These are phyloP conservation scores for Aspergillus sp. DNA, from an alignment of 2,329 filamentous ascomycete genomes.

Conservation along the genomic window DNA sequence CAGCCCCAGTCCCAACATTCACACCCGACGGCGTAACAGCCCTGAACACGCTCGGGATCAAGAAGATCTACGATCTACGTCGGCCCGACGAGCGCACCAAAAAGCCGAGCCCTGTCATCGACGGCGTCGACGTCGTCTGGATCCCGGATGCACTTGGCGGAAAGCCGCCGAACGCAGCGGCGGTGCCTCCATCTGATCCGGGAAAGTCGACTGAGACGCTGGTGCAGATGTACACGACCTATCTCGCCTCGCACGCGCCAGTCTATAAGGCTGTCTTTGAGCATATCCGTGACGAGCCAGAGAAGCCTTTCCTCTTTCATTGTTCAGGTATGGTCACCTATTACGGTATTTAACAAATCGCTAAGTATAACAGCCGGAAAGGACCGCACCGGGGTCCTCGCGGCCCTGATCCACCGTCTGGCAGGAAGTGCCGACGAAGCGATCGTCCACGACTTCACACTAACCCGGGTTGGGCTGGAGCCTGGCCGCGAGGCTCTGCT, in stretches of 20 bases:
- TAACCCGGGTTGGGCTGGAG: slow-evolving; percentile 27
- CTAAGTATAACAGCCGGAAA: slow-evolving; percentile 60
- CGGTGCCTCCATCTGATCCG: slow-evolving; percentile 31
- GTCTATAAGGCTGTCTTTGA: slow-evolving; percentile 61
- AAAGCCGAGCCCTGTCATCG: slow-evolving; percentile 51
- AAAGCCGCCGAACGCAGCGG: not conserved
- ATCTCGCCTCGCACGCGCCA: slow-evolving; percentile 62
- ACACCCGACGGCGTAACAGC: slow-evolving; percentile 54
- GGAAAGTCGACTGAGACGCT: slow-evolving; percentile 63
- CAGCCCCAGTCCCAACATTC: slow-evolving; percentile 43
- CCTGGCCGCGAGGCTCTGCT: slow-evolving; percentile 22
- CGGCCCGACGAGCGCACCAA: slow-evolving; percentile 49
- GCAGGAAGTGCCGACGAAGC: slow-evolving; percentile 58
- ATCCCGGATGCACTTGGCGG: slow-evolving; percentile 52
- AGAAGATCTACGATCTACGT: slow-evolving; percentile 68
- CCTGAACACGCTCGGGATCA: slow-evolving; percentile 59
- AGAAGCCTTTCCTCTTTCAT: slow-evolving; percentile 62
- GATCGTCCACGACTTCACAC: slow-evolving; percentile 65
- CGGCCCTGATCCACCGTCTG: slow-evolving; percentile 64
- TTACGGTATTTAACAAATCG: too few relatives aligned
- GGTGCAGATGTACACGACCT: slow-evolving; percentile 65
- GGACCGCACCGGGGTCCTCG: slow-evolving; percentile 73
- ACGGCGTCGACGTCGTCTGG: slow-evolving; percentile 56
- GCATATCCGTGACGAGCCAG: slow-evolving; percentile 52
- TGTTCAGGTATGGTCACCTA: slow-evolving; percentile 45